phyloP scores from a whole-genome alignment of 345 rosid genomes.

The Syzygium aqueum region DNA sequence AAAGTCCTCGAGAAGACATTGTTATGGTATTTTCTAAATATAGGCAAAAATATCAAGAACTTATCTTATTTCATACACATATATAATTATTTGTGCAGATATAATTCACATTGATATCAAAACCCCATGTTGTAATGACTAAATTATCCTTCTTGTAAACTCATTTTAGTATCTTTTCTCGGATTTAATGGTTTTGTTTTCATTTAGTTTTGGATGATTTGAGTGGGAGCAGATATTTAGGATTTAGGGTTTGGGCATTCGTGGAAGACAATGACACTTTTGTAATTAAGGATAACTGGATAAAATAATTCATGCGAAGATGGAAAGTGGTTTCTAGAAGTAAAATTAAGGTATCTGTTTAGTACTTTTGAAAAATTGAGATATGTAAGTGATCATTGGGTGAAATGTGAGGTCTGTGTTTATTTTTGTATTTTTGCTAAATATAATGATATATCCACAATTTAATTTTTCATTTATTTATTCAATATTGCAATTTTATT shows the following conservation, averaged over 20 bases:
- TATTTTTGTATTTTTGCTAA: neutral
- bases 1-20: neutral
- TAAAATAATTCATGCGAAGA: neutral
- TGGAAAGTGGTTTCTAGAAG: neutral
- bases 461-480: neutral
- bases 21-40: neutral
- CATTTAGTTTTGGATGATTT: neutral
- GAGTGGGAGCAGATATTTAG: neutral
- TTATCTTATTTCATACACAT: neutral
- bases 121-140: neutral
- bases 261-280: neutral
- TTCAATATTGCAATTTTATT: neutral
- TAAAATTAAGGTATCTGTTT: neutral
- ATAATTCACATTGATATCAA: neutral
- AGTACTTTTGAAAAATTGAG: neutral
- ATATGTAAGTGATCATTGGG: neutral
- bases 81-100: neutral
- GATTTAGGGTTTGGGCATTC: neutral
- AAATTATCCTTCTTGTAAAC: neutral
- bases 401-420: neutral
- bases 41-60: neutral
- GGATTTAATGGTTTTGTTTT: neutral
- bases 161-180: neutral
- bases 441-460: neutral
- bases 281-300: neutral